Conservation (phyloP, 768 basidiomycete species). For the Rossbeevera mucosa region DNA sequence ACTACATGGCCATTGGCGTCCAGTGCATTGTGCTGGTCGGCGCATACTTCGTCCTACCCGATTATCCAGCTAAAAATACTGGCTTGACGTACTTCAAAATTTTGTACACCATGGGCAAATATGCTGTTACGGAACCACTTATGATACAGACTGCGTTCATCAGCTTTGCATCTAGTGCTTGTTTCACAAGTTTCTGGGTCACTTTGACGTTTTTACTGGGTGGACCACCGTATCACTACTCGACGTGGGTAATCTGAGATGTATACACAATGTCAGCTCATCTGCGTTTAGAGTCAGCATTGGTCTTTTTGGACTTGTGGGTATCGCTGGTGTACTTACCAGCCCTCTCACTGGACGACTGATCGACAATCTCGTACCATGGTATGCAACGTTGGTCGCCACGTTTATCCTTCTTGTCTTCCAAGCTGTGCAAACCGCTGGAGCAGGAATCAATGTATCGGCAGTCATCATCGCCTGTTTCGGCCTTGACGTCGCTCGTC, state of each 20-base stretch:
- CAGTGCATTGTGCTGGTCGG: slow-evolving; percentile 56
- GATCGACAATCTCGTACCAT: slow-evolving; percentile 70
- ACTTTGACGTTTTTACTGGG: slow-evolving; percentile 80
- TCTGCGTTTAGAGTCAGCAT: slow-evolving; percentile 43
- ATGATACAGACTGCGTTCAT: slow-evolving; percentile 66
- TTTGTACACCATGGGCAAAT: slow-evolving; percentile 72
- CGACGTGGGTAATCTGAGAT: slow-evolving; percentile 43
- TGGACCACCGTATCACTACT: slow-evolving; percentile 70
- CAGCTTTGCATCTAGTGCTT: slow-evolving; percentile 55
- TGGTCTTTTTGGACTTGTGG: slow-evolving; percentile 71
- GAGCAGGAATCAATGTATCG: slow-evolving; percentile 63
- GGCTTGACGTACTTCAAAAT: slow-evolving; percentile 64
- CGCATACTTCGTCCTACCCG: slow-evolving; percentile 66
- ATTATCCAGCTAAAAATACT: slow-evolving; percentile 74
- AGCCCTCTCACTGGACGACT: slow-evolving; percentile 66
- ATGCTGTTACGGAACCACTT: slow-evolving; percentile 70
- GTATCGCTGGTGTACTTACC: slow-evolving; percentile 63
- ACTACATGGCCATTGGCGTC: slow-evolving; percentile 71
- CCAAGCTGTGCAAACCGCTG: slow-evolving; percentile 62
- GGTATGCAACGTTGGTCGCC: slow-evolving; percentile 67
- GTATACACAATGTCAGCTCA: neutral
- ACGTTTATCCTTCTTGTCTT: slow-evolving; percentile 45
- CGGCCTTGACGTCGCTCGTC: slow-evolving; percentile 70
- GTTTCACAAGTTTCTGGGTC: slow-evolving; percentile 62
- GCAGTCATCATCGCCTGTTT: slow-evolving; percentile 68